phyloP scores from a whole-genome alignment of 139 green algal species.

The Chlamydomonas incerta region DNA sequence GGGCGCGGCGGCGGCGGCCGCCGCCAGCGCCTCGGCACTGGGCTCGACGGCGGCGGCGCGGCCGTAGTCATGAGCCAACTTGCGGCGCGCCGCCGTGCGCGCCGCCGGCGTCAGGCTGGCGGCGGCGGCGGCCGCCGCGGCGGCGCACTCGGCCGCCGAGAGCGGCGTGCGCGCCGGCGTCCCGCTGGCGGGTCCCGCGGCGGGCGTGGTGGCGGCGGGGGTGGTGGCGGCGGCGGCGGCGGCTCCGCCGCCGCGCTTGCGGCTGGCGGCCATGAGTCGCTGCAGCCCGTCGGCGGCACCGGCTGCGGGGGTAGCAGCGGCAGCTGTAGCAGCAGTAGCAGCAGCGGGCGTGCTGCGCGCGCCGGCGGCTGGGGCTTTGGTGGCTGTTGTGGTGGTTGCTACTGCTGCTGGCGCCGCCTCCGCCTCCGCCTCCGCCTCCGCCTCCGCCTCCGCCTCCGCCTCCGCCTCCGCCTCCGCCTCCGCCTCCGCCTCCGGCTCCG shows the following conservation, averaged over 20 bases:
- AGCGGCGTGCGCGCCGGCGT: background rate
- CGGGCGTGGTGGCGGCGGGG: background rate
- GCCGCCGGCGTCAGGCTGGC: constrained; percentile 1
- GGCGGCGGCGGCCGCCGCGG: background rate
- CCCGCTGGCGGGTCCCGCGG: too few relatives aligned
- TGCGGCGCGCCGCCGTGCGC: background rate
- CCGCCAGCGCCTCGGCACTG: background rate
- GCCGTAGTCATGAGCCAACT: constrained; percentile 1
- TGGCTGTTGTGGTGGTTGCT: background rate
- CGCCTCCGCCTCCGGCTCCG: background rate
- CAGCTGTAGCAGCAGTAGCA: too few relatives aligned
- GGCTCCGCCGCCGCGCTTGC: background rate
- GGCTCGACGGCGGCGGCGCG: background rate
- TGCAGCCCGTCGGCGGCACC: constrained; percentile 10
- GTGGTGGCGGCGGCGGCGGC: too few relatives aligned
- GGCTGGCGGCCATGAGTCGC: background rate
- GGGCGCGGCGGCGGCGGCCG: background rate
- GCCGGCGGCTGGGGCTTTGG: too few relatives aligned
- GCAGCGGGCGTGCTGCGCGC: too few relatives aligned
- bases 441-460: too few relatives aligned
- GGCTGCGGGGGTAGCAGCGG: too few relatives aligned
- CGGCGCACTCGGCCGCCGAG: background rate
- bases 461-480: too few relatives aligned
- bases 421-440: too few relatives aligned
- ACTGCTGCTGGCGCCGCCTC: background rate